Evolutionary conservation across 73 alveolate genomes (phyloP), one percentile per base, ranked within the genome.

Genomic region (Uronychia binucleata): DNA sequence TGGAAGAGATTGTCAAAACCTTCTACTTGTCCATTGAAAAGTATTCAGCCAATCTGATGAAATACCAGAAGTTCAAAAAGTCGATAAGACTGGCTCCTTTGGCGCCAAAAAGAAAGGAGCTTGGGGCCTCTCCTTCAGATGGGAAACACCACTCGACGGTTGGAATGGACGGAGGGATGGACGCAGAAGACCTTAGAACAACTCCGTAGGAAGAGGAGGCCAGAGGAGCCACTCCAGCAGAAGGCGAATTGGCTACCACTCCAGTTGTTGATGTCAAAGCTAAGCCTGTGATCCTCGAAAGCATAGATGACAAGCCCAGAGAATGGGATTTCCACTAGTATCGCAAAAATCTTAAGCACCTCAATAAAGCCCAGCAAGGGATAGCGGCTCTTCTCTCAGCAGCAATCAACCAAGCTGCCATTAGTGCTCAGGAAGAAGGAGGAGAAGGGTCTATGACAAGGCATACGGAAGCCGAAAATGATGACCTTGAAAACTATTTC

Each of bases 51-150:
- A 19, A 74, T 32, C 81, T 77, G 1, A 75, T 79, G 28, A 85
- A 85, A 75, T 85, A 77, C 31, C 74, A 34, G 14, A 34, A 57
- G 30, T 85, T 85, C 77, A 76, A 74, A 77, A 58, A 77, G 31
- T 26, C 74, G 30, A 78, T 85, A 0, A 83, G 74, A 33, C 30
- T 85, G 26, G 33, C 57, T 8, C 91, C 91, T 0, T 81, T 85
- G 1, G 81, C 81, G 77, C 91, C 91, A 0, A 84, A 85, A 34
- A 76, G 67, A 34, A 27, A 85, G 19, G 91, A 77, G 8, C 1
- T 77, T 27, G 67, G 5, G 5, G 19, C 19, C 5, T 46, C 67
- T 11, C 67, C 67, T 46, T 46, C 67, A 46, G 67, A 46, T 11
- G n/a, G n/a, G n/a, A 46, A 46, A 46, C 67, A 46, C 19, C n/a